Percentiles rank a stretch among this genome's conserved stretches.
These are phyloP conservation scores for Geotrichum europaeum DNA, from an alignment of 1,139 yeast genomes.

Conservation along the genomic window DNA sequence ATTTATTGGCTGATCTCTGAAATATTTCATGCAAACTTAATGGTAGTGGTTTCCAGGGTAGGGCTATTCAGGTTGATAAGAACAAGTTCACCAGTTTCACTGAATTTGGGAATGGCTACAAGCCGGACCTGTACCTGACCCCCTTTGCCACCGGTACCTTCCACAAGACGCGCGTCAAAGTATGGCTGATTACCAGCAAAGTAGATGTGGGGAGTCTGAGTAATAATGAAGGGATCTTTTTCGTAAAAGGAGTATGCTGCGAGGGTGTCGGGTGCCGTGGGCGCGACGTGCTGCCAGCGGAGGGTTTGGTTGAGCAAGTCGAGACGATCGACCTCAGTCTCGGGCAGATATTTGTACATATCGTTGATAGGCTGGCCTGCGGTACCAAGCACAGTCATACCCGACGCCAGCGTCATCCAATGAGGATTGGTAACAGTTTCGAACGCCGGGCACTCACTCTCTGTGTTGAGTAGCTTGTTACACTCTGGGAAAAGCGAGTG, in stretches of 20 bases:
- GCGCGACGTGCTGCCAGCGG: constrained; percentile 81
- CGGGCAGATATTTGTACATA: constrained; percentile 52
- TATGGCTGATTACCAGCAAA: constrained; percentile 77
- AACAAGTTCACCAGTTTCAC: constrained; percentile 60
- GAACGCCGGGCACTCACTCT: constrained; percentile 31
- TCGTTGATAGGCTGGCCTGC: constrained; percentile 85
- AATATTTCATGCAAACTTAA: constrained; percentile 4
- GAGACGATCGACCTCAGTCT: constrained; percentile 36
- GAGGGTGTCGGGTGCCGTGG: constrained; percentile 94
- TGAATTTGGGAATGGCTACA: constrained; percentile 68
- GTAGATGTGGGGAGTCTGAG: constrained; percentile 77
- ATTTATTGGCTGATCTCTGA: background rate
- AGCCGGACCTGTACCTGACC: constrained; percentile 40
- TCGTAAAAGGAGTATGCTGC: constrained; percentile 80
- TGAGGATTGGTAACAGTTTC: constrained; percentile 66
- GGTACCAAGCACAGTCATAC: constrained; percentile 57
- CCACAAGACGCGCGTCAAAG: constrained; percentile 42
- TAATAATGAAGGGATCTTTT: constrained; percentile 72
- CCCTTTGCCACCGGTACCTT: constrained; percentile 35
- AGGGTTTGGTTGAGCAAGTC: constrained; percentile 63
- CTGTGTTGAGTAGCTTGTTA: constrained; percentile 12
- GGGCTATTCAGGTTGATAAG: constrained; percentile 49
- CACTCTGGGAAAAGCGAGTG: constrained; percentile 55
- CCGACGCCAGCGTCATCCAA: constrained; percentile 51
- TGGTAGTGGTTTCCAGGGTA: constrained; percentile 10